phyloP scores from a whole-genome alignment of 2,329 filamentous ascomycete species.

The Knoxdaviesia capensis region DNA sequence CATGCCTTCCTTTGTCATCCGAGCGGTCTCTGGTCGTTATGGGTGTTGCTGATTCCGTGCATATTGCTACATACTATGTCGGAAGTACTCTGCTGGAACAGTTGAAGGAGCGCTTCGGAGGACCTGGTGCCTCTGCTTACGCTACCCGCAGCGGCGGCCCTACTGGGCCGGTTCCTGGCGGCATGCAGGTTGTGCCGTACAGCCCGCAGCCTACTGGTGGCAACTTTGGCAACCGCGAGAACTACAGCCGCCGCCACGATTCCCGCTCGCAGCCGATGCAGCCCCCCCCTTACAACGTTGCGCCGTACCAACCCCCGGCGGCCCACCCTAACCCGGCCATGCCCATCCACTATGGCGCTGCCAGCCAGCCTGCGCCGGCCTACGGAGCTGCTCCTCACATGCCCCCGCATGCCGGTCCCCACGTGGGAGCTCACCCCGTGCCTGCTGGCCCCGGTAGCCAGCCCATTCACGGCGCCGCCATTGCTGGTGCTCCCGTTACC shows the following conservation, averaged over 20 bases:
- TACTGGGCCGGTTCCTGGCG: constrained; percentile 81
- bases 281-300: constrained; percentile 50
- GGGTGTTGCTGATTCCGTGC: constrained; percentile 91
- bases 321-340: constrained; percentile 43
- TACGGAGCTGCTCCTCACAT: constrained; percentile 59
- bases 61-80: constrained; percentile 98
- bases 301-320: constrained; percentile 47
- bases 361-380: constrained; percentile 42
- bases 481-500: constrained; percentile 48
- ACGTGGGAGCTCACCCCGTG: constrained; percentile 31
- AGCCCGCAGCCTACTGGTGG: constrained; percentile 71
- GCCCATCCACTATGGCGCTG: constrained; percentile 57
- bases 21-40: constrained; percentile 96
- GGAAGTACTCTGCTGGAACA: constrained; percentile 96
- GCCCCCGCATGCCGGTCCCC: constrained; percentile 49
- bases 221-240: constrained; percentile 79
- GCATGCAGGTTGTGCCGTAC: constrained; percentile 98
- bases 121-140: constrained; percentile 91
- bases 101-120: constrained; percentile 88
- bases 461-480: constrained; percentile 40
- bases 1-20: constrained; percentile 81
- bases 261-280: constrained; percentile 56
- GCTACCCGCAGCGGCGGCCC: constrained; percentile 86
- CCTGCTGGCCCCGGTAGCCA: constrained; percentile 31
- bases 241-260: constrained; percentile 55